Conservation (phyloP, 2,329 filamentous ascomycete genomes). For the Penicillium palitans region DNA sequence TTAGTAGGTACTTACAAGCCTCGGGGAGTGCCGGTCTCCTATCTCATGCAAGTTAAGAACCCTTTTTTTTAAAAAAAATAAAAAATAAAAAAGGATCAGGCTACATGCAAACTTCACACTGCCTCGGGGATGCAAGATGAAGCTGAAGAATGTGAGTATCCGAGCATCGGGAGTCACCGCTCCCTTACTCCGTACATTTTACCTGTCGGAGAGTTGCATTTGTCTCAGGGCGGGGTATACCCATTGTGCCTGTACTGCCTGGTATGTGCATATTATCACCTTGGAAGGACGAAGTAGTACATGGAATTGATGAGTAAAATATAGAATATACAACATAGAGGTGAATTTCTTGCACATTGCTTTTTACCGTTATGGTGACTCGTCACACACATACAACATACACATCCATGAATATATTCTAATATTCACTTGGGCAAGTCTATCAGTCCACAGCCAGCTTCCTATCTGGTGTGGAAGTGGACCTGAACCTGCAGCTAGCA, state of each 20-base stretch:
- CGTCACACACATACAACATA: not conserved
- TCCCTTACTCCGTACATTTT: conserved; percentile 1
- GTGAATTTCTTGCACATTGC: not conserved
- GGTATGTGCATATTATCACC: conserved; percentile 10
- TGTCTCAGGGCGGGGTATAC: conserved; percentile 10
- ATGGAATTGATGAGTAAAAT: not conserved
- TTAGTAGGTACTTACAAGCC: not conserved
- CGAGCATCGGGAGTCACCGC: conserved; percentile 2
- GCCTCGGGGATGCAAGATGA: conserved; percentile 7
- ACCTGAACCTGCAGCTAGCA: not conserved
- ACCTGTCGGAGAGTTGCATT: conserved; percentile 4
- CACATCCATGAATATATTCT: not conserved
- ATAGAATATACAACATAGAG: not conserved
- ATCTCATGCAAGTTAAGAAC: not conserved
- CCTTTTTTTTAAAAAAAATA: too few relatives aligned
- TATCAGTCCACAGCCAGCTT: conserved; percentile 2
- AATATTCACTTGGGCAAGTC: not conserved
- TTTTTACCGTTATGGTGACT: not conserved
- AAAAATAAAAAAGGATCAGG: not conserved
- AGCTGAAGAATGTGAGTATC: conserved; percentile 12
- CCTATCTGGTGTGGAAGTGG: conserved; percentile 9
- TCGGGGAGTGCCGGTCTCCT: conserved; percentile 10
- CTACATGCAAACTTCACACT: not conserved
- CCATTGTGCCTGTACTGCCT: not conserved
- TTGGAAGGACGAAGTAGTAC: not conserved